Base-by-base conservation (phyloP, 768 basidiomycete species). In the Mycena rosella region DNA sequence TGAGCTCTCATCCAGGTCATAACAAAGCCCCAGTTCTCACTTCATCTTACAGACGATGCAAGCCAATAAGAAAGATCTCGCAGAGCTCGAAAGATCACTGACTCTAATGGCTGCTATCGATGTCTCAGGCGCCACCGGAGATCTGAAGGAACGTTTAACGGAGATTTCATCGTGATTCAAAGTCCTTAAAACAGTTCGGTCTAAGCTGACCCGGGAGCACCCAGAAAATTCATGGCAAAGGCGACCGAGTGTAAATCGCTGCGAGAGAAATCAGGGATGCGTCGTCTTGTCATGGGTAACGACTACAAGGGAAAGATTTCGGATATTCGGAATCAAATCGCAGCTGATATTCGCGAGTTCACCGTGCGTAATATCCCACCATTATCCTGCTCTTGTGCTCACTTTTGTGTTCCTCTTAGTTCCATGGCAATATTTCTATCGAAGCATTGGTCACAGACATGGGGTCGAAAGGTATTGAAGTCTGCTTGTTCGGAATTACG, bases 271-370 rank as follows among this genome's bases (percentile, higher is more conserved):
- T 34, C 32, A 10, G 3, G 17, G 9, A 20, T 53, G 32, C 8
- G 11, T 32, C 51, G 51, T n/a, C 22, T 53, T 11, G 1, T 53
- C 20, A 34, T 2, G 51, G 20, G 51, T 14, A 9, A 53, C 1
- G 30, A 20, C 3, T 53, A 53, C 51, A 53, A 53, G 20, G 51
- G 11, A 34, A 53, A 22, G n/a, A 53, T 53, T n/a, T 14, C 10
- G 32, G 32, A 34, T 32, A 53, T 53, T 22, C 30, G 32, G 51
- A 32, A 53, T 32, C 1, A 6, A 32, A 5, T 53, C 2, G 30
- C 51, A 53, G 51, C 17, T 32, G 32, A 53, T 32, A 53, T 53
- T 22, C 51, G 32, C 20, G 51, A 53, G 18, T 53, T 53, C 51
- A 53, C 51, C 22, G 51, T 53, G 32, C 51, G 51, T 53, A 32